Base-by-base conservation (phyloP, 352 stramenopile genomes). In the Pythium sukuiense region DNA sequence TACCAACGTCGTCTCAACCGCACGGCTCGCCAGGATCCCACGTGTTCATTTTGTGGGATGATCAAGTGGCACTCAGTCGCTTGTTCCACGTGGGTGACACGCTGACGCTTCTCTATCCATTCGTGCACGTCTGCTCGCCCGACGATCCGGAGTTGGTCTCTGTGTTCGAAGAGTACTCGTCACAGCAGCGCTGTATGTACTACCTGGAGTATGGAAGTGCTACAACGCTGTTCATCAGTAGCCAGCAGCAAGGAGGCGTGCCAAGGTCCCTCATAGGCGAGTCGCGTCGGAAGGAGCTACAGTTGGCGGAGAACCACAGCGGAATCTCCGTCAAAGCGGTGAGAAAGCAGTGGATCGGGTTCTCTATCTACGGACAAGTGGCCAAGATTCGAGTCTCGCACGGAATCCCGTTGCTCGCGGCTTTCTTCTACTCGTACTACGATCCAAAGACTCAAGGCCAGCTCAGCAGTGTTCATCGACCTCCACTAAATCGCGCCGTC, bases 341-440 rank as follows among this genome's bases (percentile, higher is more conserved):
- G 26, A n/a, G 29, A 13, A 58, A 67, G n/a, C 49, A 39, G 32
- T 87, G 75, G 70, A 66, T 63, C 46, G 76, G 81, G 18, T 88
- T 89, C 55, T 76, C 82, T 6, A 26, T 90, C 3, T 87, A 87
- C 54, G 77, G 75, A 26, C 73, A 87, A 33, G 79, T 88, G 13
- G 63, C 59, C 29, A 76, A 67, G 30, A 80, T 89, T 45, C 76
- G 67, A 8, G 80, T 90, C 9, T 87, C 82, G 0, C 80, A 89
- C 33, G 82, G 82, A 0, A 79, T 86, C 13, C 80, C 82, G 9
- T 66, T 90, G 20, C 70, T 90, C n/a, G 82, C 79, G n/a, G 79
- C 82, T 8, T 89, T 77, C 59, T 89, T 89, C 53, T 76, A 85
- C 60, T 69, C 82, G 14, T 89, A 90, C 55, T 90, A 90, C 65